Evolutionary conservation across 2,329 filamentous ascomycete species (phyloP).

Genomic region (Cordyceps tenuipes): DNA sequence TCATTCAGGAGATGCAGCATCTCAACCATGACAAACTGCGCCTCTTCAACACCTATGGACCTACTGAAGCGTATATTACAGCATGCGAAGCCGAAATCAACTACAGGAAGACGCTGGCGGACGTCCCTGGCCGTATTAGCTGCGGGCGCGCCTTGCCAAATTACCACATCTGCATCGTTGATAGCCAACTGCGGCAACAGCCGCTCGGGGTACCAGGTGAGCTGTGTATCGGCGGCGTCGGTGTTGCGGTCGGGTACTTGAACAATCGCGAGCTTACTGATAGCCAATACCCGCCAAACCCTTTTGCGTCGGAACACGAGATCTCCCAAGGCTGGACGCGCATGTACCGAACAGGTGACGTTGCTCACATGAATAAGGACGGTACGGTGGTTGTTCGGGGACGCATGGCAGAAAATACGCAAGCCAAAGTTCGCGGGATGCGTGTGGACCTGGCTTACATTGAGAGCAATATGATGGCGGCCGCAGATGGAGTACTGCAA

Average conservation of each 20-base stretch:
- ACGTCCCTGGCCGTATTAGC: not conserved
- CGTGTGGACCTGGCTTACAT: not conserved
- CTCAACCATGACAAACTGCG: not conserved
- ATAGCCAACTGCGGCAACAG: not conserved
- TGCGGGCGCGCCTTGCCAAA: slow-evolving; percentile 15
- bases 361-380: not conserved
- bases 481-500: not conserved
- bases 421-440: not conserved
- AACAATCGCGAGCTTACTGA: not conserved
- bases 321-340: not conserved
- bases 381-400: not conserved
- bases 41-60: slow-evolving; percentile 4
- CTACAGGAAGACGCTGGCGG: not conserved
- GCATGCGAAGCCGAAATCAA: not conserved
- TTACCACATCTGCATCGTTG: slow-evolving; percentile 12
- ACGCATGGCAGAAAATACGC: not conserved
- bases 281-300: not conserved
- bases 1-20: not conserved
- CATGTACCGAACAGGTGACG: not conserved
- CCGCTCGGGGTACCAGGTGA: not conserved
- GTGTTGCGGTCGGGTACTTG: slow-evolving; percentile 1
- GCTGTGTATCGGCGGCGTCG: not conserved
- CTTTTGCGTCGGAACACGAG: not conserved
- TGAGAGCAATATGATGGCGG: not conserved
- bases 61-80: not conserved